Percentiles rank a stretch among this genome's conserved stretches.
Evolutionary conservation across 2,329 filamentous ascomycete species (phyloP).

Genomic region (Cladophialophora exuberans): DNA sequence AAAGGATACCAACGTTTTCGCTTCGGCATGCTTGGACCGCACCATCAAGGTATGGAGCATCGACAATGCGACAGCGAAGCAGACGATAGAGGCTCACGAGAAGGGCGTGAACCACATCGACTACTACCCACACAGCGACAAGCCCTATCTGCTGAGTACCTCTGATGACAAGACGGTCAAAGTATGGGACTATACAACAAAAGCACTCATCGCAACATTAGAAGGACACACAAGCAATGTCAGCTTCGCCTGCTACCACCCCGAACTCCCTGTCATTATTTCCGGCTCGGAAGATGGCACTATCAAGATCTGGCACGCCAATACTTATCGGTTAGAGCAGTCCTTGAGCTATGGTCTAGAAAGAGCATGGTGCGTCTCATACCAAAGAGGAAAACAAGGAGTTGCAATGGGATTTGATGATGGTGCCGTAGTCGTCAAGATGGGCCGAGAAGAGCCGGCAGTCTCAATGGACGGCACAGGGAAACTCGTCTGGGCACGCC

Average conservation of each 20-base stretch:
- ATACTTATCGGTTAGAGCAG: constrained; percentile 94
- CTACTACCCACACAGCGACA: constrained; percentile 72
- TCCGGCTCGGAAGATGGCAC: constrained; percentile 97
- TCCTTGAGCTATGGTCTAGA: constrained; percentile 95
- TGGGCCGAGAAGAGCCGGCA: constrained; percentile 94
- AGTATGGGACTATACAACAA: constrained; percentile 99
- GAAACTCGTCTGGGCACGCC: constrained; percentile 93
- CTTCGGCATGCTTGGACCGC: constrained; percentile 90
- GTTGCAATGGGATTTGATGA: constrained; percentile 97
- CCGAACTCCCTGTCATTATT: constrained; percentile 93
- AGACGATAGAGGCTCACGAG: constrained; percentile 95
- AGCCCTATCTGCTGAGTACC: constrained; percentile 88
- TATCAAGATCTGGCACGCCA: constrained; percentile 97
- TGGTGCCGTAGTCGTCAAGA: constrained; percentile 95
- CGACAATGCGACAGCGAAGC: constrained; percentile 90
- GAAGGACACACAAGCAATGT: constrained; percentile 98
- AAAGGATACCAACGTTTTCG: constrained; percentile 80
- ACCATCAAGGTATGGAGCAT: constrained; percentile 99
- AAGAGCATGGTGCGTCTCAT: constrained; percentile 95
- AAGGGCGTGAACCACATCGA: constrained; percentile 99
- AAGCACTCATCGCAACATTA: constrained; percentile 92
- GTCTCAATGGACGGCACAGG: constrained; percentile 96
- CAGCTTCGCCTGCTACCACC: constrained; percentile 97
- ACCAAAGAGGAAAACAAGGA: constrained; percentile 91
- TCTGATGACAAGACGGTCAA: constrained; percentile 97